phyloP scores from a whole-genome alignment of 371 early-diverging fungal genomes.

The Batrachochytrium dendrobatidis region DNA sequence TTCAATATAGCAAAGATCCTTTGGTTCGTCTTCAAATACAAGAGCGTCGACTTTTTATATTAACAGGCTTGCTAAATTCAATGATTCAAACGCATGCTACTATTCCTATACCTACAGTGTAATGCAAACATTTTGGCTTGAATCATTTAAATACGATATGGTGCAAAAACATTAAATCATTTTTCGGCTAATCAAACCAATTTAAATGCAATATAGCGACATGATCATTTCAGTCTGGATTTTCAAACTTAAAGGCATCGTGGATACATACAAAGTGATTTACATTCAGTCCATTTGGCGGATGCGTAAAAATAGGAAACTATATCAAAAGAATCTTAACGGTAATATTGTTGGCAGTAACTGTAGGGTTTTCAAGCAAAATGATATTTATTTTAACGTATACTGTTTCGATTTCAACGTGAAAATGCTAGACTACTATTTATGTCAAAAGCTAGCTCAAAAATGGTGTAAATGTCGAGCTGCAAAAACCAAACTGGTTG shows the following conservation, averaged over 20 bases:
- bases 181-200: constrained; percentile 1
- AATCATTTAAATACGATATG: background rate
- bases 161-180: background rate
- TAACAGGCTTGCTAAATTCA: constrained; percentile 8
- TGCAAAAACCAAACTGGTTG: too few relatives aligned
- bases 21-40: constrained; percentile 3
- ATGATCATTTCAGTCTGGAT: background rate
- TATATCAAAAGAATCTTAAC: too few relatives aligned
- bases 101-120: background rate
- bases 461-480: too few relatives aligned
- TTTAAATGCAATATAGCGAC: constrained; percentile 5
- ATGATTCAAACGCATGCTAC: background rate
- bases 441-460: too few relatives aligned
- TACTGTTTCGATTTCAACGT: too few relatives aligned
- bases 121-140: background rate
- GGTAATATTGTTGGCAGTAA: too few relatives aligned
- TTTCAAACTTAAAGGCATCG: background rate
- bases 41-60: constrained; percentile 15
- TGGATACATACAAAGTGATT: constrained; percentile 4
- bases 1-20: constrained; percentile 5
- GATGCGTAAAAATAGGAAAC: background rate
- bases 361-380: too few relatives aligned
- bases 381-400: too few relatives aligned
- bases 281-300: constrained; percentile 9
- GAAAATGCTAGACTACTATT: too few relatives aligned